Base-by-base conservation (phyloP, 2,329 filamentous ascomycete species). In the Clarireedia sp. region DNA sequence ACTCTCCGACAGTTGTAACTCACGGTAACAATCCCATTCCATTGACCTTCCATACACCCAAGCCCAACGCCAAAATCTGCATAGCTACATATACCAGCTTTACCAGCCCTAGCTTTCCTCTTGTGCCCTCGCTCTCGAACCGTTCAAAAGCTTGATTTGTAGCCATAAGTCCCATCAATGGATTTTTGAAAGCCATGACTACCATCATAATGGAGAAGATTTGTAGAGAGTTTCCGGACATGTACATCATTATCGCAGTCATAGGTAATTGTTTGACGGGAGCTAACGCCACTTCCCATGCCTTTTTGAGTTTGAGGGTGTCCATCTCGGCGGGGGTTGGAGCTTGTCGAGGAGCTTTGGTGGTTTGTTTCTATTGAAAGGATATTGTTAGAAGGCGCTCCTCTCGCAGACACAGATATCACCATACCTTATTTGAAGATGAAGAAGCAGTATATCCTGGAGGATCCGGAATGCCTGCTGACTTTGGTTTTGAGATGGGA, bases 181-280 rank as follows among this genome's bases (percentile, higher is more conserved):
- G 94, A 63, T 89, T 95, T 78, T 97, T 97, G 80, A 99, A 99
- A 46, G 95, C 85, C 87, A 96, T 97, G 67, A 92, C 91, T 17
- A 97, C 92, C 91, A 97, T 99, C 90, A 97, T 97, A 73, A 99
- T 97, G 73, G 88, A 95, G 77, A 99, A 99, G 63, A 99, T 97
- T 71, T 99, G 94, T 47, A 99, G 82, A 59, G 89, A 90, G 75
- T 97, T 99, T 67, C 94, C 94, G 33, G 92, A 95, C 94, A 99
- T 99, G 80, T 99, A 99, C 90, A 97, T 97, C 85, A 96, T 96
- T 71, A 99, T 92, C 60, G 86, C 91, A 56, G 95, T 97, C 94
- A 99, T 99, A 57, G 94, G 94, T 47, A 99, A 78, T 69, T 87
- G 85, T 76, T 99, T 99, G 60, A 94, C 86, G 0, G 94, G 94